These are phyloP conservation scores for Malus hybrid DNA, from an alignment of 331 rosid species.

Conservation along the genomic window DNA sequence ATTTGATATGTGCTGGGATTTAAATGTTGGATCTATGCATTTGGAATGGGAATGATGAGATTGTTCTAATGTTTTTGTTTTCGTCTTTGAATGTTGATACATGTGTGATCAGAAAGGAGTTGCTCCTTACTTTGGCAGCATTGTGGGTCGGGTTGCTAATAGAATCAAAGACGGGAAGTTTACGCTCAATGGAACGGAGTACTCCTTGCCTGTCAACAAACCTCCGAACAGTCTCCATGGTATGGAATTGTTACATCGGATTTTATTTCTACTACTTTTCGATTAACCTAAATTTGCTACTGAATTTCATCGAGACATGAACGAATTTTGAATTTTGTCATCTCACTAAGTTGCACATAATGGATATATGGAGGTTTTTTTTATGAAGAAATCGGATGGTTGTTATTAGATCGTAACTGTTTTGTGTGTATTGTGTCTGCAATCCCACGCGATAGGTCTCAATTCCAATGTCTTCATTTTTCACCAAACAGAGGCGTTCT, in stretches of 20 bases:
- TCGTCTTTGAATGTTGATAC: neutral
- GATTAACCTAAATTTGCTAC: neutral
- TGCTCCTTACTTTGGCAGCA: conserved; percentile 87
- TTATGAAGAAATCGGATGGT: too few species aligned
- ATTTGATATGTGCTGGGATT: neutral
- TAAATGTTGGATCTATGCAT: neutral
- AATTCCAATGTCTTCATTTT: neutral
- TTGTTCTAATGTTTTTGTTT: neutral
- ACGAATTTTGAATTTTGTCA: neutral
- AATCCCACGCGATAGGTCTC: neutral
- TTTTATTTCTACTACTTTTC: neutral
- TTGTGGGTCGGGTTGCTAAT: conserved; percentile 95
- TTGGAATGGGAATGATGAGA: neutral
- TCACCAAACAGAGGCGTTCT: neutral
- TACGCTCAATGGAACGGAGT: conserved; percentile 54
- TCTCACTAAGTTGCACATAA: too few species aligned
- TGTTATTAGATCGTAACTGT: too few species aligned
- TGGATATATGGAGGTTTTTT: too few species aligned
- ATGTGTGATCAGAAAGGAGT: conserved; percentile 54
- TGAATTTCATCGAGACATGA: neutral
- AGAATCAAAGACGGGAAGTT: conserved; percentile 87
- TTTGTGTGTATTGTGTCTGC: too few species aligned
- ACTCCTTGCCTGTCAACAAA: conserved; percentile 68
- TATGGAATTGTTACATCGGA: conserved; percentile 21
- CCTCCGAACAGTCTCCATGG: conserved; percentile 98